A percentile compares a stretch with the other conserved stretches of the same genome.
Evolutionary conservation across 2,329 filamentous ascomycete genomes (phyloP).

Genomic region (Sarocladium strictum): DNA sequence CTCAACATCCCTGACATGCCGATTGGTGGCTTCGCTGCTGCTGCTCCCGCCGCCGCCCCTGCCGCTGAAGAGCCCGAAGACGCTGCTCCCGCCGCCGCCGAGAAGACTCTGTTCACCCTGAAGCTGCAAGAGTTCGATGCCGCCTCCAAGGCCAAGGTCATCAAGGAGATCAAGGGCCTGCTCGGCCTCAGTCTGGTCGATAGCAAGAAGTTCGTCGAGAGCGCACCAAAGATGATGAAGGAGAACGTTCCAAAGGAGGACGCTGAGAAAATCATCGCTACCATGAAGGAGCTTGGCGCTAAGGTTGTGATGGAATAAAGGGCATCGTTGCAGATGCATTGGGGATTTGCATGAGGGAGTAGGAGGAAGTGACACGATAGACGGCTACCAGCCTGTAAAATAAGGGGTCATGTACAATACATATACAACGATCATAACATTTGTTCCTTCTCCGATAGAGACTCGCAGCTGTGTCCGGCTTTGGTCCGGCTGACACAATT

Average conservation of each 20-base stretch:
- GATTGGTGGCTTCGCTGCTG: conserved; percentile 81
- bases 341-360: conserved; percentile 7
- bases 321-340: background rate
- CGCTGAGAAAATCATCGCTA: conserved; percentile 94
- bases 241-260: conserved; percentile 98
- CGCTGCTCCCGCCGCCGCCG: conserved; percentile 80
- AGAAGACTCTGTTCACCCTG: conserved; percentile 95
- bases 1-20: conserved; percentile 98
- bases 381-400: conserved; percentile 14
- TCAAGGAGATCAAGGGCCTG: conserved; percentile 99
- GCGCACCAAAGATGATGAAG: conserved; percentile 97
- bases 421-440: conserved; percentile 6
- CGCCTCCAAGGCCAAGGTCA: conserved; percentile 91
- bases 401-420: conserved; percentile 10
- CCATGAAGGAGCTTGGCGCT: conserved; percentile 87
- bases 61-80: conserved; percentile 79
- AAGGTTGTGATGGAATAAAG: conserved; percentile 84
- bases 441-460: background rate
- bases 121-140: conserved; percentile 91
- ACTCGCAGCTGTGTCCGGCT: too few relatives aligned
- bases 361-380: conserved; percentile 9
- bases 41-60: conserved; percentile 54
- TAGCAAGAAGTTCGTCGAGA: conserved; percentile 99
- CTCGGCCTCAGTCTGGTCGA: conserved; percentile 94
- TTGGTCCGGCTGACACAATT: too few relatives aligned